phyloP scores from a whole-genome alignment of 1,284 basidiomycete genomes.

The Trichosporon sp. region DNA sequence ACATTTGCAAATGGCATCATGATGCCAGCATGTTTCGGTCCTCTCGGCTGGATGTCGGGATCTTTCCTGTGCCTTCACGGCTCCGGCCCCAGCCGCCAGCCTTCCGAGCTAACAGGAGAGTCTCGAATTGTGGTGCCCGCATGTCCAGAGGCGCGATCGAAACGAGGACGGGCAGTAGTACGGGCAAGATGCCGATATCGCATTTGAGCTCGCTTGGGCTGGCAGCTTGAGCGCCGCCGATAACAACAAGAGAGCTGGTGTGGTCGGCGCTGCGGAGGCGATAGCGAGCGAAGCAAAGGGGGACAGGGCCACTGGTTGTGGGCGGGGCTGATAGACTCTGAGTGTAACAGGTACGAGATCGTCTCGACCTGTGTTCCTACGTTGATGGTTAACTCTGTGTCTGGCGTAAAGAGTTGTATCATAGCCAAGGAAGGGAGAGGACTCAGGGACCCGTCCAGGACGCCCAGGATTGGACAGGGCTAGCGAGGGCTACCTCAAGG shows the following conservation, averaged over 20 bases:
- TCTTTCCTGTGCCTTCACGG: not conserved
- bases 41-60: slow-evolving; percentile 14
- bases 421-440: not conserved
- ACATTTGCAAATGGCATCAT: slow-evolving; percentile 9
- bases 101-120: not conserved
- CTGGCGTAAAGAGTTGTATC: not conserved
- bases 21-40: slow-evolving; percentile 5
- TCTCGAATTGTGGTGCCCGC: not conserved
- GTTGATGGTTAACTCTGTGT: slow-evolving; percentile 16
- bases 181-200: slow-evolving; percentile 4
- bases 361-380: not conserved
- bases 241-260: not conserved
- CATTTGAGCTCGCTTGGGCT: not conserved
- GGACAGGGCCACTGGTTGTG: not conserved
- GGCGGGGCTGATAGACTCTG: slow-evolving; percentile 16
- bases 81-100: not conserved
- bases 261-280: not conserved
- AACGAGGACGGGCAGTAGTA: not conserved
- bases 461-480: not conserved
- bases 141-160: slow-evolving; percentile 3
- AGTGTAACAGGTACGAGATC: slow-evolving; percentile 5
- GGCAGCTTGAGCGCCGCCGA: not conserved
- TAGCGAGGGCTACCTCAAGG: not conserved
- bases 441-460: too few relatives aligned
- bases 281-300: not conserved